phyloP scores from a whole-genome alignment of 306 rosid species.

The Delonix regia region DNA sequence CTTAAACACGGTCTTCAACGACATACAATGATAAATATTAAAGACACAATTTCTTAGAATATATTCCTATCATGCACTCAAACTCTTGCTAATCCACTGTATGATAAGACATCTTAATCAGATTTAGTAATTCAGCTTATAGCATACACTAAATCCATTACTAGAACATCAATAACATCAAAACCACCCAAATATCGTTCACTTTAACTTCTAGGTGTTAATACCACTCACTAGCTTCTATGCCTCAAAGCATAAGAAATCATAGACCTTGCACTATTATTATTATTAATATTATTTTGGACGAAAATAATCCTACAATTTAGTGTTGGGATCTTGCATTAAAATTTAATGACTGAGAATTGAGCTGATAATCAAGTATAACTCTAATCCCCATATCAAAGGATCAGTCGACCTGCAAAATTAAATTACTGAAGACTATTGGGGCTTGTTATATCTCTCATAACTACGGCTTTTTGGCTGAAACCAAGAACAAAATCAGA shows the following conservation, averaged over 20 bases:
- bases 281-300: not conserved
- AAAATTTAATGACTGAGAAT: not conserved
- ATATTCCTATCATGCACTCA: conserved; percentile 1
- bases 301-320: not conserved
- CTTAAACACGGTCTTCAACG: not conserved
- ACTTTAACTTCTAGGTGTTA: not conserved
- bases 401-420: conserved; percentile 9
- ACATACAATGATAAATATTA: conserved; percentile 11
- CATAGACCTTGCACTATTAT: not conserved
- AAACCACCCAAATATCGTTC: not conserved
- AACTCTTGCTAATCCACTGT: not conserved
- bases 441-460: not conserved
- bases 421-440: not conserved
- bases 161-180: not conserved
- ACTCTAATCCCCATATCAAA: conserved; percentile 8
- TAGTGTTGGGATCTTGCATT: not conserved
- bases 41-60: not conserved
- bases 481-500: not conserved
- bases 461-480: not conserved
- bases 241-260: conserved; percentile 29
- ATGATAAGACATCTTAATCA: conserved; percentile 4
- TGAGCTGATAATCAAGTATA: conserved; percentile 9
- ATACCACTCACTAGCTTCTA: not conserved
- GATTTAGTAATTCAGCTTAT: not conserved
- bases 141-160: not conserved